Evolutionary conservation across 345 rosid species (phyloP), one percentile per base, ranked within the genome.

Genomic region (Moringa oleifera): DNA sequence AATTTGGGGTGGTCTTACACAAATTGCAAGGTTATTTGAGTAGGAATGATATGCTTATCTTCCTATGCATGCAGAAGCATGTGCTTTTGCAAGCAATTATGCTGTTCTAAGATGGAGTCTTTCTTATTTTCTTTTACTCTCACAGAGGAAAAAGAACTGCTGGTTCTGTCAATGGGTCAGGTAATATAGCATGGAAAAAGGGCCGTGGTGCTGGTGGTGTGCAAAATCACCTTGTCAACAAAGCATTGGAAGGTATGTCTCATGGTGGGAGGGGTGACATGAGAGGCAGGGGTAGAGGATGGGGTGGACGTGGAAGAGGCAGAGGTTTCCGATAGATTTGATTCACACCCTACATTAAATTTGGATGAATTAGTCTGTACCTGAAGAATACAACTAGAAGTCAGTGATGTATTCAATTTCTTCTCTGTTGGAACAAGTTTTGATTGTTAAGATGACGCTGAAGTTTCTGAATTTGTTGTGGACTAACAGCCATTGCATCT

Each of bases 211-310:
- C 74, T 0, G 87, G 91, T 62, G 83, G 86, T 59, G 80, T 80
- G 64, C 91, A 70, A 60, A 85, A 77, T 63, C 99, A 94, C 75
- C 92, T 88, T 53, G 93, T 94, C 23, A 90, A 80, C 63, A 83
- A 89, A 77, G 97, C 97, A 57, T 79, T 90, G 53, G 91, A 94
- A 72, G 99, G 97, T 37, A 78, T 94, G 70, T 83, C 97, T 53
- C 76, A 74, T 67, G 87, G 94, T 62, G 90, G 90, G 51, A 79
- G 92, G 55, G 83, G 87, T 36, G 89, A 88, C 20, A 83, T 77
- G 58, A 78, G 89, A 55, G 75, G 83, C 47, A 62, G 89, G 68
- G 86, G 89, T 18, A 63, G 91, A 55, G 76, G 76, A 3, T 67
- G 88, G 66, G 81, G 83, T 67, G 85, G 92, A 59, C 70, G 85